phyloP scores from a whole-genome alignment of 495 filamentous ascomycete species.

The Filosporella fistucella region DNA sequence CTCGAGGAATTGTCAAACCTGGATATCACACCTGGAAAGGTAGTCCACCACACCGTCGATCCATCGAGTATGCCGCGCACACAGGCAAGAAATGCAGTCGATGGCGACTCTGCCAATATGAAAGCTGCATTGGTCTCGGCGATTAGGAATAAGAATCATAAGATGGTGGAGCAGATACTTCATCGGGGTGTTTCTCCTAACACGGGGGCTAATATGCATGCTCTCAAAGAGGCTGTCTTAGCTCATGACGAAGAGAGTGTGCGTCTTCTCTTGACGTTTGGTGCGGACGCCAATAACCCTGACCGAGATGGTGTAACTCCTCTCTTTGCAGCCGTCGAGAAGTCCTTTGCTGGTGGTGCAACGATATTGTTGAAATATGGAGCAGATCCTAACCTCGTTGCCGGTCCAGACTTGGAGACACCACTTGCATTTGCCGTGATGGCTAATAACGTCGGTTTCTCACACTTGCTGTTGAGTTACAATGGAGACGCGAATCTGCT shows the following conservation, averaged over 20 bases:
- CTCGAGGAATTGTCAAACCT: constrained; percentile 25
- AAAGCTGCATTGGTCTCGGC: constrained; percentile 32
- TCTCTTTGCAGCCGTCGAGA: constrained; percentile 28
- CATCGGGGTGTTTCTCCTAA: constrained; percentile 45
- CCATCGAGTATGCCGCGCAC: constrained; percentile 33
- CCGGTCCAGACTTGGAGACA: background rate
- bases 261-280: constrained; percentile 44
- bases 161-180: constrained; percentile 44
- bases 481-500: constrained; percentile 39
- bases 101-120: constrained; percentile 27
- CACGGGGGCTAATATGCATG: constrained; percentile 26
- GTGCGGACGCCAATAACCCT: constrained; percentile 43
- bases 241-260: constrained; percentile 33
- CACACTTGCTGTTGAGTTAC: constrained; percentile 41
- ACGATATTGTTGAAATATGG: constrained; percentile 44
- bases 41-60: constrained; percentile 27
- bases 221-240: constrained; percentile 23
- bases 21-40: constrained; percentile 27
- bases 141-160: constrained; percentile 33
- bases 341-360: constrained; percentile 14
- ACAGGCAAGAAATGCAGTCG: constrained; percentile 9
- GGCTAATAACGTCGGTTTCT: constrained; percentile 42
- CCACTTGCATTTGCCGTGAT: constrained; percentile 38
- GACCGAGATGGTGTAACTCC: constrained; percentile 36
- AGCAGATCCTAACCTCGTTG: constrained; percentile 38